Evolutionary conservation across 495 filamentous ascomycete species (phyloP), one percentile per base, ranked within the genome.

Genomic region (Tuber umbilicatum): DNA sequence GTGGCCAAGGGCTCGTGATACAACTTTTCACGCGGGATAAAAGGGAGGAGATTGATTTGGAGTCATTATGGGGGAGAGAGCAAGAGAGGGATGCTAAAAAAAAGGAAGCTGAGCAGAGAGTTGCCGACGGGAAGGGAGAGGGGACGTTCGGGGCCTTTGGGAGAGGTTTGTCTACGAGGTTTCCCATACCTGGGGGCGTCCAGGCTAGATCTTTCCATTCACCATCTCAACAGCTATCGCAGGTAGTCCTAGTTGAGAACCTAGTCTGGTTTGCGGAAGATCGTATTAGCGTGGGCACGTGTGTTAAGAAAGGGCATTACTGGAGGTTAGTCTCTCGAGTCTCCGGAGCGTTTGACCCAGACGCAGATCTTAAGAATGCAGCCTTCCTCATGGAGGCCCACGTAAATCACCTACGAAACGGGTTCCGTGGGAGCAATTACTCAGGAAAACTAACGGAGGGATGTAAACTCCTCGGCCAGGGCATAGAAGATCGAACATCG

Each of bases 1-100:
- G 94, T 1, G 84, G 84, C 78, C 89, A 84, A 76, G 84, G 80
- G 69, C 86, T 99, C 31, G 91, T 98, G 40, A 89, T 97, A 42
- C 95, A 99, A 84, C 89, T 98, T 82, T 89, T 98, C 82, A 97
- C 93, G 1, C 91, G 94, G 82, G 88, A 90, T 75, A 93, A 94
- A 84, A 87, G 95, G 81, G 88, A 86, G 37, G 94, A 97, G 75
- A 85, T 97, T 76, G 90, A 93, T 80, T 84, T 99, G 47, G 95
- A 99, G 80, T 85, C 84, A 16, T 85, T 98, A 6, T 99, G 95
- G 95, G 84, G 85, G 38, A 85, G 82, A 50, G 84, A 86, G 31
- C 60, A 91, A 71, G 85, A 83, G 19, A 84, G 85, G 39, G 83
- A 83, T 31, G 80, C 84, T 71, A 81, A 82, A 50, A 83, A 84